Base-by-base conservation (phyloP, 2,329 filamentous ascomycete genomes). In the Geosmithia morbida region DNA sequence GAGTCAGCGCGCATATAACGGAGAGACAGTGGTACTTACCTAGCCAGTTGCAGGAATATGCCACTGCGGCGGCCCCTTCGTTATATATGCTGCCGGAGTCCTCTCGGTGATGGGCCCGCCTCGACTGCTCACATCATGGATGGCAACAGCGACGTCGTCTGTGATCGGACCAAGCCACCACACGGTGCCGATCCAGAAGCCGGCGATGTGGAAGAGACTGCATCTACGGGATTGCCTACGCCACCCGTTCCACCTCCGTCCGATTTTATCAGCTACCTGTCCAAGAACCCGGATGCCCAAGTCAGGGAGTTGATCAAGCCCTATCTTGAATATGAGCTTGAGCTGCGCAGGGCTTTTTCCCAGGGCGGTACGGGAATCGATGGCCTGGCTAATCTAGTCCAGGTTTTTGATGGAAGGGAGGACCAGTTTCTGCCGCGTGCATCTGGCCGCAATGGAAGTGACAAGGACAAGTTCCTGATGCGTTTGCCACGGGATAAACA, bases 401-500 rank as follows among this genome's bases (percentile, higher is more conserved):
- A 80, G 1, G 57, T 84, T 18, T 84, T 65, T 64, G 61, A 66
- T 48, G 72, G 76, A 45, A 51, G 18, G 14, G 41, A 41, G 10
- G 13, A 65, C 2, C 57, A 68, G 37, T 62, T 83, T 55, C 77
- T 66, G 53, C 68, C 77, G 39, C 71, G 74, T 45, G 75, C 48
- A 58, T 19, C 76, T 1, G 64, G 62, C 1, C 49, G 57, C 2
- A 79, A 83, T 58, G 64, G 68, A 1, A 59, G 68, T 18, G 66
- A 71, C 19, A 71, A 79, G 52, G 67, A 74, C 6, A 71, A 61
- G 52, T 84, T 81, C 57, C 71, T 85, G 55, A 82, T 85, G 79
- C 58, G 73, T 3, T 66, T 85, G 40, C 64, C 69, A 0, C 60
- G 70, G 0, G 63, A 73, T 1, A 67, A 77, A 75, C 83, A 20